Conservation (phyloP, 2,329 filamentous ascomycete genomes). For the Zymoseptoria crescenta region DNA sequence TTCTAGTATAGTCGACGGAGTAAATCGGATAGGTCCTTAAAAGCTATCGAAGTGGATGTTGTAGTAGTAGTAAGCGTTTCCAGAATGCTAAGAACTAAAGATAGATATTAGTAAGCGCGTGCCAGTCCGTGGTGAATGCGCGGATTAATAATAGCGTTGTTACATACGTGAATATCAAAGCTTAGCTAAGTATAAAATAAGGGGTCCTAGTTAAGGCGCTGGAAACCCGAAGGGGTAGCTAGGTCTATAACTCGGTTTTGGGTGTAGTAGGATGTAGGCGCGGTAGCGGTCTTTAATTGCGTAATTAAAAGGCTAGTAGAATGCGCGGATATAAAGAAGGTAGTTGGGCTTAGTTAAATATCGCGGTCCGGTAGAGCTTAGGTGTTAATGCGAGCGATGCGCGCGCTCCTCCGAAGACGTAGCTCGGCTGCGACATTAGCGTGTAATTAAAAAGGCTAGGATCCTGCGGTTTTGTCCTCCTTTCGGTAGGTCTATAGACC, state of each 20-base stretch:
- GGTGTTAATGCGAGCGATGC: not conserved
- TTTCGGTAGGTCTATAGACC: too few species aligned
- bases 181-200: not conserved
- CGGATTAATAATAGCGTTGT: too few species aligned
- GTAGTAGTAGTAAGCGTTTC: not conserved
- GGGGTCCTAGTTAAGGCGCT: not conserved
- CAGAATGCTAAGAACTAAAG: not conserved
- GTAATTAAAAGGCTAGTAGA: not conserved
- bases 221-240: too few species aligned
- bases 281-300: not conserved
- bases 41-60: too few species aligned
- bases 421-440: not conserved
- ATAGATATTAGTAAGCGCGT: not conserved
- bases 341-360: not conserved
- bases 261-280: not conserved
- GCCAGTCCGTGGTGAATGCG: too few species aligned
- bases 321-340: not conserved
- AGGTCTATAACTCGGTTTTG: not conserved
- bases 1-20: not conserved
- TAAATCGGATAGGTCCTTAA: too few species aligned
- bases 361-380: not conserved
- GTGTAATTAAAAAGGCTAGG: too few species aligned
- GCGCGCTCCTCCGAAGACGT: not conserved
- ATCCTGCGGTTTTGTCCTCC: too few species aligned
- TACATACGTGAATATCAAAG: not conserved